A percentile compares a stretch with the other conserved stretches of the same genome.
Evolutionary conservation across 2,329 filamentous ascomycete species (phyloP).

Genomic region (Pyrenophora teres): DNA sequence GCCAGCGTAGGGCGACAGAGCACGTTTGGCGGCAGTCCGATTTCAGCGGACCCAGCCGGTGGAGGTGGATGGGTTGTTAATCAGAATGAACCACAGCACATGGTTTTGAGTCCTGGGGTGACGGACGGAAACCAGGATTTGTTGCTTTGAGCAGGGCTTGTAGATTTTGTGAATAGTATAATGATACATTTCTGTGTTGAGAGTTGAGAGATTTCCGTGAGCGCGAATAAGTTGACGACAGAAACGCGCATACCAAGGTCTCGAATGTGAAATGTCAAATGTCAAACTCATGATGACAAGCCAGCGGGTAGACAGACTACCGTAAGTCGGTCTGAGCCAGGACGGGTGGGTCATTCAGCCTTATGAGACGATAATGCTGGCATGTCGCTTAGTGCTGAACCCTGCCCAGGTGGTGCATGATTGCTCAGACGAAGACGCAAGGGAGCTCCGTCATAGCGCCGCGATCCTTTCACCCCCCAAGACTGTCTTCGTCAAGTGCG

Average conservation of each 20-base stretch:
- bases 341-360: neutral
- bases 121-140: conserved; percentile 40
- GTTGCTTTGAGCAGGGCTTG: conserved; percentile 22
- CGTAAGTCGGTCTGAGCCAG: neutral
- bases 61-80: conserved; percentile 46
- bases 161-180: conserved; percentile 1
- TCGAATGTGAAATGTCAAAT: no score
- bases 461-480: conserved; percentile 19
- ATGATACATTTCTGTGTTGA: neutral
- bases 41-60: conserved; percentile 34
- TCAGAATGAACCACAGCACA: conserved; percentile 40
- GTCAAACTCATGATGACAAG: no score
- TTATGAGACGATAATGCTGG: neutral
- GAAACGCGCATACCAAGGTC: no score
- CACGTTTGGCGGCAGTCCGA: conserved; percentile 43
- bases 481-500: neutral
- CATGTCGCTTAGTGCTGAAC: neutral
- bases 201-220: no score
- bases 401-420: neutral
- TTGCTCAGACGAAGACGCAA: neutral
- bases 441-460: conserved; percentile 19
- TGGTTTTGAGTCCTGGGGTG: conserved; percentile 35
- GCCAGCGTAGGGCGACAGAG: conserved; percentile 58
- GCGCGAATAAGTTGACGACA: no score
- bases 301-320: no score